These are phyloP conservation scores for Diacronema lutheri DNA, from an alignment of 78 protist species.

Conservation along the genomic window DNA sequence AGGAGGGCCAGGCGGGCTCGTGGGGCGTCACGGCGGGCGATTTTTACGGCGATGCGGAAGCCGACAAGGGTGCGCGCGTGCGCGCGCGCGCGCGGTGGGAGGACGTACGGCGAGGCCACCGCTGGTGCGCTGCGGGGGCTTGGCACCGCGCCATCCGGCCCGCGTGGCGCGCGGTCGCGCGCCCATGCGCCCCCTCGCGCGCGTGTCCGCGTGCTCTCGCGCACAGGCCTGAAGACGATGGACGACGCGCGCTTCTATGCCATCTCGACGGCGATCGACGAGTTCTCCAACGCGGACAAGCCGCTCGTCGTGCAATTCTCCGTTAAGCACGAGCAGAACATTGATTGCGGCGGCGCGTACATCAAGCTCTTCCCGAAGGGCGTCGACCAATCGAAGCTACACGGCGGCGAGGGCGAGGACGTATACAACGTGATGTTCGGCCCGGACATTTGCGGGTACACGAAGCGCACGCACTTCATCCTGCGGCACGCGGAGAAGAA, in stretches of 20 bases:
- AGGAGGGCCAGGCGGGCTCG: neutral
- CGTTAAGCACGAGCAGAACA: slow-evolving; percentile 71
- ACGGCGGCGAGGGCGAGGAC: slow-evolving; percentile 81
- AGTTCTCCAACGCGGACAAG: slow-evolving; percentile 16
- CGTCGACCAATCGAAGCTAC: slow-evolving; percentile 59
- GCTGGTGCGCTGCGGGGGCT: no score
- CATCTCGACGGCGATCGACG: slow-evolving; percentile 30
- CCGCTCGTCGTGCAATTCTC: slow-evolving; percentile 57
- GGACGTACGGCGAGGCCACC: slow-evolving; percentile 8
- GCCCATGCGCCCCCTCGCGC: no score
- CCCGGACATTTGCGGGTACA: slow-evolving; percentile 89
- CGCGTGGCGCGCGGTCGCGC: no score
- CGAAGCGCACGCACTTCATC: slow-evolving; percentile 82
- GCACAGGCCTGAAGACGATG: neutral
- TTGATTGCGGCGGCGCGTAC: slow-evolving; percentile 83
- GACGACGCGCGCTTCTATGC: slow-evolving; percentile 26
- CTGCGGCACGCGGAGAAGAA: slow-evolving; percentile 85
- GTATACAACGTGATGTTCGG: slow-evolving; percentile 84
- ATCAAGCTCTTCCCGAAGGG: slow-evolving; percentile 79
- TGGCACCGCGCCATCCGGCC: no score
- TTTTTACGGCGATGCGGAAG: slow-evolving; percentile 1
- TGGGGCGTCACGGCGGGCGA: slow-evolving; percentile 21
- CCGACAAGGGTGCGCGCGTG: slow-evolving; percentile 7
- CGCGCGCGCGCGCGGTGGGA: neutral
- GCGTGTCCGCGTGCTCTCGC: no score